Evolutionary conservation across 1,284 basidiomycete species (phyloP).

Genomic region (Golubevia sp.): DNA sequence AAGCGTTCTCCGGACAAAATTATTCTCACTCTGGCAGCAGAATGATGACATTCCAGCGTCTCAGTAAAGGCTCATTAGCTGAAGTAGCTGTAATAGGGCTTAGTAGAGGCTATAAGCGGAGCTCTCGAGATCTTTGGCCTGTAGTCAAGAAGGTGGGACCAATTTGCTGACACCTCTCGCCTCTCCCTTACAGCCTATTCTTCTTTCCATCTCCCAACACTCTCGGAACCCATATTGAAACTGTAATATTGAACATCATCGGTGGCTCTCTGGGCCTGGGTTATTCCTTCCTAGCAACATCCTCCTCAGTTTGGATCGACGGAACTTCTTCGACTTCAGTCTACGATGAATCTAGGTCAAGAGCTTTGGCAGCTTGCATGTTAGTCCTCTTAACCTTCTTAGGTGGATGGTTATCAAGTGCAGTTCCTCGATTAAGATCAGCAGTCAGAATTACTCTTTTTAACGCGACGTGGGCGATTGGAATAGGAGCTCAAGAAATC

Average conservation of each 20-base stretch:
- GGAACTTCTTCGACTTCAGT: slow-evolving; percentile 4
- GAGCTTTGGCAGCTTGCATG: slow-evolving; percentile 33
- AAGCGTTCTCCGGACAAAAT: too few relatives aligned
- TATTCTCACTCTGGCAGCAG: too few relatives aligned
- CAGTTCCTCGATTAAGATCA: slow-evolving; percentile 32
- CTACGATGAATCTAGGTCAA: slow-evolving; percentile 18
- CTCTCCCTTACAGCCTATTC: slow-evolving; percentile 19
- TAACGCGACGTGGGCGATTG: slow-evolving; percentile 31
- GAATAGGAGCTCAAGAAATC: slow-evolving; percentile 20
- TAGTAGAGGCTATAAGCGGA: too few relatives aligned
- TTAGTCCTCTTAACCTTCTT: slow-evolving; percentile 32
- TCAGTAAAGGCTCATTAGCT: too few relatives aligned
- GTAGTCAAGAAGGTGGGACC: not conserved
- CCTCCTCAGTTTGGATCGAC: slow-evolving; percentile 37
- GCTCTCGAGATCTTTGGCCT: too few relatives aligned
- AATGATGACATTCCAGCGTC: too few relatives aligned
- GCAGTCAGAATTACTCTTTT: slow-evolving; percentile 34
- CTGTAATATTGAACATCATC: slow-evolving; percentile 26
- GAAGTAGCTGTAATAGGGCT: too few relatives aligned
- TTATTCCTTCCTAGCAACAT: slow-evolving; percentile 22
- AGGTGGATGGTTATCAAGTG: slow-evolving; percentile 22
- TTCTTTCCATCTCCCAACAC: slow-evolving; percentile 39
- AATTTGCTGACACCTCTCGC: not conserved
- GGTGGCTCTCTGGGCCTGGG: slow-evolving; percentile 24
- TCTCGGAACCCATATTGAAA: slow-evolving; percentile 36